A percentile compares a stretch with the other conserved stretches of the same genome.
Conservation (phyloP, 352 stramenopile species). For the Pythium biforme region DNA sequence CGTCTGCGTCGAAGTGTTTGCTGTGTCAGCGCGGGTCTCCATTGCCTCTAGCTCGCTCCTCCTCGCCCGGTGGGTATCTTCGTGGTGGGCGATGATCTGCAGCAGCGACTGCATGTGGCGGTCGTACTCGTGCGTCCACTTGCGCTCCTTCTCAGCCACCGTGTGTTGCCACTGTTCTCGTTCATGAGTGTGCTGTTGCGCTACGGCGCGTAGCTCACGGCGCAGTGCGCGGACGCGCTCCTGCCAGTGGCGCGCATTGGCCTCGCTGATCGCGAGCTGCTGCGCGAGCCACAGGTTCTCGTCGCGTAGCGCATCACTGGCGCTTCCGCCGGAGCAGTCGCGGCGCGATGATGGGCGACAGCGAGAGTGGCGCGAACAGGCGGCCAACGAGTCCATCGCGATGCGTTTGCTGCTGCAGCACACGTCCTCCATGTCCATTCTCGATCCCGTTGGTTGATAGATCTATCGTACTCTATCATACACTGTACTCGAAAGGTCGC, state of each 20-base stretch:
- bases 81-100: conserved; percentile 47
- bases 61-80: conserved; percentile 23
- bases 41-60: conserved; percentile 27
- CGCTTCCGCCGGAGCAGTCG: not conserved
- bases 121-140: conserved; percentile 48
- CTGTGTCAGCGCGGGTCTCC: not conserved
- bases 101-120: conserved; percentile 44
- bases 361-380: not conserved
- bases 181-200: conserved; percentile 20
- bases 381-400: not conserved
- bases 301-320: conserved; percentile 23
- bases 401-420: too few species aligned
- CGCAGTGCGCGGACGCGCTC: conserved; percentile 22
- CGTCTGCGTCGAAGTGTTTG: not conserved
- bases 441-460: too few species aligned
- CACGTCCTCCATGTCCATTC: too few species aligned
- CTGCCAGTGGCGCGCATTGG: conserved; percentile 15
- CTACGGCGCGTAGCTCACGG: not conserved
- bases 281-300: conserved; percentile 42
- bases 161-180: conserved; percentile 7
- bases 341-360: not conserved
- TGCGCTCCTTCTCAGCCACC: conserved; percentile 26
- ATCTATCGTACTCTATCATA: too few species aligned
- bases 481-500: too few species aligned
- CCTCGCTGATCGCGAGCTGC: conserved; percentile 32